Percentiles rank a stretch among this genome's conserved stretches.
Conservation (phyloP, 2,329 filamentous ascomycete species). For the Fusarium anguioides region DNA sequence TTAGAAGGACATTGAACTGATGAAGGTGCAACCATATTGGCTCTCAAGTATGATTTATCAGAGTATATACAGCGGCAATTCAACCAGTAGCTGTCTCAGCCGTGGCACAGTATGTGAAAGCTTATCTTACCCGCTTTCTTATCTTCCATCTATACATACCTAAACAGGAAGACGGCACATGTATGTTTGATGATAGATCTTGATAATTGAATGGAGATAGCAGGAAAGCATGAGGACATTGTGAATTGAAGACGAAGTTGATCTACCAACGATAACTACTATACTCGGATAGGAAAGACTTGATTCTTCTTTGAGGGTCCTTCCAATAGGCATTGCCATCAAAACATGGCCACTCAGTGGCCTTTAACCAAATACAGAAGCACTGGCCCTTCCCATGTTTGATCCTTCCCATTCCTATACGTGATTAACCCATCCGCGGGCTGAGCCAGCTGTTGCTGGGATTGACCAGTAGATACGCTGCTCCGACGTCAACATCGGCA, state of each 20-base stretch:
- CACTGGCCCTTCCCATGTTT: conserved; percentile 14
- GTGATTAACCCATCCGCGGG: conserved; percentile 19
- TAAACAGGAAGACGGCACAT: no score
- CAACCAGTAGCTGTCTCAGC: neutral
- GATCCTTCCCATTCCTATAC: conserved; percentile 18
- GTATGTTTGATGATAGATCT: neutral
- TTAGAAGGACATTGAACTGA: no score
- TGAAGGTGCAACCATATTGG: no score
- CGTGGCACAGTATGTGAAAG: neutral
- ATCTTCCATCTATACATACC: neutral
- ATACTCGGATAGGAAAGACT: neutral
- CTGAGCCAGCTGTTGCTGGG: neutral
- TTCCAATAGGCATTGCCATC: conserved; percentile 3
- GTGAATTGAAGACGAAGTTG: neutral
- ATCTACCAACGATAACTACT: conserved; percentile 18
- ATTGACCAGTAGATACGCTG: neutral
- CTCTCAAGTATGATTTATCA: no score
- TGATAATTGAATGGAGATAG: neutral
- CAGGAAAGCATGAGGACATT: neutral
- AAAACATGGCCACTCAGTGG: conserved; percentile 1
- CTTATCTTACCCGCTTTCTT: neutral
- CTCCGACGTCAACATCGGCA: conserved; percentile 1
- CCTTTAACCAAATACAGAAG: conserved; percentile 7
- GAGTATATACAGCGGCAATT: no score
- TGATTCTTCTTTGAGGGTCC: neutral